phyloP scores from a whole-genome alignment of 768 basidiomycete species.

The Serendipita vermifera region DNA sequence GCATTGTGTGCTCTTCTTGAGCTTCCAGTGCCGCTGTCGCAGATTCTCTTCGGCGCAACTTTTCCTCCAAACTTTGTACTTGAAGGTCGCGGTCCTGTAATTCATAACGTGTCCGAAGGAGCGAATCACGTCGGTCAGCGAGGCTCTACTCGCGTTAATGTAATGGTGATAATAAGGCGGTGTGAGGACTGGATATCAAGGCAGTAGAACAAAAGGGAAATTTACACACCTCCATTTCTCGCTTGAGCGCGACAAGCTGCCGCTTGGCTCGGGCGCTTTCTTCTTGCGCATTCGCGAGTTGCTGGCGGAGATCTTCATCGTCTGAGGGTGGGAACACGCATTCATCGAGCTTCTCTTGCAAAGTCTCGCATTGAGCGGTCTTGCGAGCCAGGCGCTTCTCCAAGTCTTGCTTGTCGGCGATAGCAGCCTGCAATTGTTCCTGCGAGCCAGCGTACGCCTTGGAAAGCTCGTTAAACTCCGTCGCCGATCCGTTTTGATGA shows the following conservation, averaged over 20 bases:
- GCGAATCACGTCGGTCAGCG: background rate
- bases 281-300: no score
- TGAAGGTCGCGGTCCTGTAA: background rate
- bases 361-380: background rate
- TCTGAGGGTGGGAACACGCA: background rate
- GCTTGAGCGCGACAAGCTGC: background rate
- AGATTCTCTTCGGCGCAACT: background rate
- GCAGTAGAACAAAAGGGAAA: no score
- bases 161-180: no score
- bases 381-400: background rate
- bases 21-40: background rate
- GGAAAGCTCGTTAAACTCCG: background rate
- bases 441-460: background rate
- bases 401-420: background rate
- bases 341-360: constrained; percentile 7
- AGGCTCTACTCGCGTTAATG: background rate
- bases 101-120: background rate
- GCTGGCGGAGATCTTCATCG: constrained; percentile 5
- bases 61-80: background rate
- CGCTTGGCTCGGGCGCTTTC: no score
- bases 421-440: background rate
- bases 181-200: no score
- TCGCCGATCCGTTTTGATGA: no score
- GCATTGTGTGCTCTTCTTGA: background rate
- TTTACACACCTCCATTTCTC: background rate